Evolutionary conservation across 192 early-diverging fungal genomes (phyloP).

Genomic region (Coemansia pectinata): DNA sequence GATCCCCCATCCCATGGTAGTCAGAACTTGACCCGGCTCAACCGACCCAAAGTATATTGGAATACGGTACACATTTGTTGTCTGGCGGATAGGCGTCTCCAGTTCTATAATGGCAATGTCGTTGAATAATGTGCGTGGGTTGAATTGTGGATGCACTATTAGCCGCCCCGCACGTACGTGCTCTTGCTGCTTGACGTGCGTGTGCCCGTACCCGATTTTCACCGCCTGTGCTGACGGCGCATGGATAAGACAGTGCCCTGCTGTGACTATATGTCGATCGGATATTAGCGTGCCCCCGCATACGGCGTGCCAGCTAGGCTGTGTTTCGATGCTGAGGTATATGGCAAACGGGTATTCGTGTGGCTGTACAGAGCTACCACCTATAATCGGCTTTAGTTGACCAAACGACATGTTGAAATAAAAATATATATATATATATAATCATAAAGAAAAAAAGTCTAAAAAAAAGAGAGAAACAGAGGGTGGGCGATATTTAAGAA

Average conservation of each 20-base stretch:
- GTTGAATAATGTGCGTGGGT: constrained; percentile 36
- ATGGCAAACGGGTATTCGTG: constrained; percentile 50
- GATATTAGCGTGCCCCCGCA: constrained; percentile 54
- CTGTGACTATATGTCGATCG: constrained; percentile 38
- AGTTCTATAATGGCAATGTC: constrained; percentile 53
- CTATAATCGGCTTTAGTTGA: constrained; percentile 42
- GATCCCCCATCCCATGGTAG: constrained; percentile 54
- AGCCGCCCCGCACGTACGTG: not conserved
- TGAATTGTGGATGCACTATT: constrained; percentile 21
- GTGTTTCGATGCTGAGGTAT: constrained; percentile 39
- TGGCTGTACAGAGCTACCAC: constrained; percentile 21
- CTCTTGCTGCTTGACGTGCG: constrained; percentile 15
- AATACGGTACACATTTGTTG: constrained; percentile 20
- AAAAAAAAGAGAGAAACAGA: too few species aligned
- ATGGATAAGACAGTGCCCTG: constrained; percentile 50
- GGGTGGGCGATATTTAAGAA: not conserved
- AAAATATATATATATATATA: not conserved
- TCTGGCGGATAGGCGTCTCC: not conserved
- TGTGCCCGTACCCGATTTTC: constrained; percentile 27
- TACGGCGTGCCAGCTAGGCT: constrained; percentile 42
- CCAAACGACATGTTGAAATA: constrained; percentile 28
- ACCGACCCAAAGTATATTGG: constrained; percentile 36
- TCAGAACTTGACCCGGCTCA: constrained; percentile 12
- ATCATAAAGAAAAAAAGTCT: not conserved
- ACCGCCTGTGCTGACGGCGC: constrained; percentile 13